Evolutionary conservation across 192 early-diverging fungal genomes (phyloP).

Genomic region (Rhizophagus clarus): DNA sequence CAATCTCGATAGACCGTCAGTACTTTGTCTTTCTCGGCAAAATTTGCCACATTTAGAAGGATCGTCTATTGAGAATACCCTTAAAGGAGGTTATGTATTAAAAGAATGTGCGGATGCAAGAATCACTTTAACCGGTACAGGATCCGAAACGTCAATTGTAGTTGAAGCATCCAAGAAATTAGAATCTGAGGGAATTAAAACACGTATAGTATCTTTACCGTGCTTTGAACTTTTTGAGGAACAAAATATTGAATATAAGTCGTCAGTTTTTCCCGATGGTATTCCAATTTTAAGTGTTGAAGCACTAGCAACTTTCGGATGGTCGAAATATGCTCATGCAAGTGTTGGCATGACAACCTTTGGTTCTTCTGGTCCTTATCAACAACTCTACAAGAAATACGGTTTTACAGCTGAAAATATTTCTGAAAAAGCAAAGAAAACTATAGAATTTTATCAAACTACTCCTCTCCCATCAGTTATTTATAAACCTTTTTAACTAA

Average conservation of each 20-base stretch:
- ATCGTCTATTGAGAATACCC: conserved; percentile 76
- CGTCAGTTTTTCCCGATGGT: conserved; percentile 75
- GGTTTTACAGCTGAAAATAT: conserved; percentile 77
- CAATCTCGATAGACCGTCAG: conserved; percentile 69
- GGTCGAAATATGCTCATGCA: conserved; percentile 89
- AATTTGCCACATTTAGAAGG: conserved; percentile 90
- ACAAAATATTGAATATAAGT: conserved; percentile 80
- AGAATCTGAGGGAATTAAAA: conserved; percentile 55
- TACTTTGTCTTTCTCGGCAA: conserved; percentile 90
- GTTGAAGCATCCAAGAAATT: conserved; percentile 85
- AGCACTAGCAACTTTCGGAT: conserved; percentile 85
- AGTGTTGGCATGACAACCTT: conserved; percentile 89
- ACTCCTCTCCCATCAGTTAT: conserved; percentile 47
- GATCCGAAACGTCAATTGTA: conserved; percentile 88
- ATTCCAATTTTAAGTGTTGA: conserved; percentile 89
- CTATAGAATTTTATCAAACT: conserved; percentile 74
- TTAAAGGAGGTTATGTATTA: conserved; percentile 88
- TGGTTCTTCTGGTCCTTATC: conserved; percentile 82
- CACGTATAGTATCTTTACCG: conserved; percentile 93
- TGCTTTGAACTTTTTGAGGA: conserved; percentile 87
- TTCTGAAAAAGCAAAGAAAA: conserved; percentile 76
- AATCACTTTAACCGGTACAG: conserved; percentile 81
- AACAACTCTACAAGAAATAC: conserved; percentile 84
- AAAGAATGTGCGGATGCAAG: conserved; percentile 62
- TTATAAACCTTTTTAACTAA: conserved; percentile 39